Evolutionary conservation across 2,329 filamentous ascomycete genomes (phyloP).

Genomic region (Penicillium glabrum): DNA sequence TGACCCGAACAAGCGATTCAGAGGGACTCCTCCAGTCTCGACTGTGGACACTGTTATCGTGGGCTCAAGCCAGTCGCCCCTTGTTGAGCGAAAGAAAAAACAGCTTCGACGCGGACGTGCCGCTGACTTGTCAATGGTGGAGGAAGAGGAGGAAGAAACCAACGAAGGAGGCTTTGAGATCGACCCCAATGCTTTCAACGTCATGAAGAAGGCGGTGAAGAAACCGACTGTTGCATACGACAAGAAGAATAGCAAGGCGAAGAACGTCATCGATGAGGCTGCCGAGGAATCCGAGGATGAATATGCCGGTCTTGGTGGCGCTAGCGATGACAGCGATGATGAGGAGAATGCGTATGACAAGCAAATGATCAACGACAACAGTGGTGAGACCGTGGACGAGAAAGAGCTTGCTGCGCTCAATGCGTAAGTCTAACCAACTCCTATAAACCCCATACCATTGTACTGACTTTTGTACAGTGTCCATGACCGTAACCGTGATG

Average conservation of each 20-base stretch:
- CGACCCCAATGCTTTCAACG: slow-evolving; percentile 61
- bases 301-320: slow-evolving; percentile 89
- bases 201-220: slow-evolving; percentile 67
- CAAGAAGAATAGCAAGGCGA: slow-evolving; percentile 83
- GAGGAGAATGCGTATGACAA: slow-evolving; percentile 74
- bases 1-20: slow-evolving; percentile 63
- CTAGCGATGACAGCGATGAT: slow-evolving; percentile 79
- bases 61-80: slow-evolving; percentile 60
- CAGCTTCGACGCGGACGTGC: slow-evolving; percentile 52
- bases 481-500: slow-evolving; percentile 75
- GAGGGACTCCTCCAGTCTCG: slow-evolving; percentile 61
- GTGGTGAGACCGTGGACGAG: slow-evolving; percentile 74
- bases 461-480: slow-evolving; percentile 55
- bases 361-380: slow-evolving; percentile 87
- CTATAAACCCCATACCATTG: neutral
- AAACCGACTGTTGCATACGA: slow-evolving; percentile 65
- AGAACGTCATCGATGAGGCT: slow-evolving; percentile 85
- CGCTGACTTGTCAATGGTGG: slow-evolving; percentile 47
- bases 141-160: slow-evolving; percentile 32
- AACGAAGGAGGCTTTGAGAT: slow-evolving; percentile 38
- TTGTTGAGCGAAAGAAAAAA: slow-evolving; percentile 59
- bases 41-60: slow-evolving; percentile 70
- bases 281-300: slow-evolving; percentile 98
- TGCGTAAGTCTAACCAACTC: slow-evolving; percentile 63
- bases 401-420: slow-evolving; percentile 80